Evolutionary conservation across 1,284 basidiomycete genomes (phyloP).

Genomic region (Mycena sp.): DNA sequence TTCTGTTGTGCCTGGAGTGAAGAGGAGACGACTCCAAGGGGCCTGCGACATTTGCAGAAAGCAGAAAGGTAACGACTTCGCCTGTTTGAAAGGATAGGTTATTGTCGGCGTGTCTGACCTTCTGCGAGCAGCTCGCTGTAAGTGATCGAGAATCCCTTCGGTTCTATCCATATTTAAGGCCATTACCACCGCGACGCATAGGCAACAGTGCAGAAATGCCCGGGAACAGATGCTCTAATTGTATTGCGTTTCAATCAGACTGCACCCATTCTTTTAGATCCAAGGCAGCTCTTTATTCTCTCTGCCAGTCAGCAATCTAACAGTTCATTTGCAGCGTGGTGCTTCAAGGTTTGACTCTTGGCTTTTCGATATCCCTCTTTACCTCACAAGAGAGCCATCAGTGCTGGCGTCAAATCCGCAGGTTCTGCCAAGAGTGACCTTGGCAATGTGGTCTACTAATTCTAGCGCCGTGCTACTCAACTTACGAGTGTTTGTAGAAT

Average conservation of each 20-base stretch:
- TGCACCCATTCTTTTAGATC: slow-evolving; percentile 20
- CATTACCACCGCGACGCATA: not conserved
- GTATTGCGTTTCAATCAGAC: slow-evolving; percentile 22
- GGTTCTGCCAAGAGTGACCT: not conserved
- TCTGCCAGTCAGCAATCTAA: not conserved
- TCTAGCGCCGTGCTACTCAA: not conserved
- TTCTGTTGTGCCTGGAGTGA: slow-evolving; percentile 2
- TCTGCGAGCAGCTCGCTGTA: slow-evolving; percentile 15
- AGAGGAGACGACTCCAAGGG: slow-evolving; percentile 17
- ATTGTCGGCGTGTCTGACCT: not conserved
- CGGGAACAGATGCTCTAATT: slow-evolving; percentile 29
- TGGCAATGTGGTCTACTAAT: not conserved
- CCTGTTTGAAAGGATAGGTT: too few relatives aligned
- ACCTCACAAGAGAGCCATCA: too few relatives aligned
- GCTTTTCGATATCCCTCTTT: too few relatives aligned
- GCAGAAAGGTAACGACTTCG: slow-evolving; percentile 24
- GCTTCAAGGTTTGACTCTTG: slow-evolving; percentile 7
- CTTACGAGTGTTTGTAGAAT: not conserved
- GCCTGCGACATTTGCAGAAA: slow-evolving; percentile 26
- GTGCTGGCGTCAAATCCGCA: too few relatives aligned
- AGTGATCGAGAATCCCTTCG: not conserved
- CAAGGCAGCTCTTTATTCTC: slow-evolving; percentile 1
- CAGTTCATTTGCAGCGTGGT: not conserved
- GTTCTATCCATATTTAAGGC: not conserved
- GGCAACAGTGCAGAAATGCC: slow-evolving; percentile 31